Evolutionary conservation across 1,139 yeast species (phyloP).

Genomic region (Lizanozyma gosingica): DNA sequence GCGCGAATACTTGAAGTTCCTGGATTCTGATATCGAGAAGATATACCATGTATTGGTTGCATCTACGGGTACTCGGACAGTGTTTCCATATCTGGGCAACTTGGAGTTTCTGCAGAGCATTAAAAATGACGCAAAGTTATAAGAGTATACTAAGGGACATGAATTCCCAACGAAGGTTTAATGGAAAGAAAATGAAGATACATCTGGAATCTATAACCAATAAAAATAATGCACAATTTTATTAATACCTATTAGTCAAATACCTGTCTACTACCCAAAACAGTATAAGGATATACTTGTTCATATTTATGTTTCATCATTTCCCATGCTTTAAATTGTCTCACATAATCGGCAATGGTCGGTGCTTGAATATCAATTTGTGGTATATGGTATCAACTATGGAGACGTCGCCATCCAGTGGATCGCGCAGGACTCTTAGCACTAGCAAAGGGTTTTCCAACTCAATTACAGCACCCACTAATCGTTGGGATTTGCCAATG

Average conservation of each 20-base stretch:
- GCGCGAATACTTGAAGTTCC: slow-evolving; percentile 35
- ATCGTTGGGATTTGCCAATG: slow-evolving; percentile 59
- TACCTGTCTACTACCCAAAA: too few species aligned
- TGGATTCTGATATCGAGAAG: slow-evolving; percentile 37
- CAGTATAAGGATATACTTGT: too few species aligned
- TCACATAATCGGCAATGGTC: slow-evolving; percentile 72
- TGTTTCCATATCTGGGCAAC: neutral
- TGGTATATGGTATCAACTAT: slow-evolving; percentile 50
- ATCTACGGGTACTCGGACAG: neutral
- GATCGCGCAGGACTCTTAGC: slow-evolving; percentile 30
- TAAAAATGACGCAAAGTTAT: neutral
- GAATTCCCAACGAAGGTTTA: too few species aligned
- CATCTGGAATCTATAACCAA: too few species aligned
- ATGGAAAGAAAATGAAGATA: too few species aligned
- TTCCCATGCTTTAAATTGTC: too few species aligned
- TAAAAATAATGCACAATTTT: too few species aligned
- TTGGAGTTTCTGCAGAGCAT: neutral
- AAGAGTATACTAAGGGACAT: too few species aligned
- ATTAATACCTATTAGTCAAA: too few species aligned
- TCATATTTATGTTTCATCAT: too few species aligned
- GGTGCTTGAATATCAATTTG: slow-evolving; percentile 50
- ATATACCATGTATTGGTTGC: slow-evolving; percentile 39
- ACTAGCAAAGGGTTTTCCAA: slow-evolving; percentile 57
- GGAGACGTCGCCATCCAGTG: slow-evolving; percentile 20
- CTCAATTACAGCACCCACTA: slow-evolving; percentile 48